These are phyloP conservation scores for Pyrenophora graminea DNA, from an alignment of 2,329 filamentous ascomycete species.

Conservation along the genomic window DNA sequence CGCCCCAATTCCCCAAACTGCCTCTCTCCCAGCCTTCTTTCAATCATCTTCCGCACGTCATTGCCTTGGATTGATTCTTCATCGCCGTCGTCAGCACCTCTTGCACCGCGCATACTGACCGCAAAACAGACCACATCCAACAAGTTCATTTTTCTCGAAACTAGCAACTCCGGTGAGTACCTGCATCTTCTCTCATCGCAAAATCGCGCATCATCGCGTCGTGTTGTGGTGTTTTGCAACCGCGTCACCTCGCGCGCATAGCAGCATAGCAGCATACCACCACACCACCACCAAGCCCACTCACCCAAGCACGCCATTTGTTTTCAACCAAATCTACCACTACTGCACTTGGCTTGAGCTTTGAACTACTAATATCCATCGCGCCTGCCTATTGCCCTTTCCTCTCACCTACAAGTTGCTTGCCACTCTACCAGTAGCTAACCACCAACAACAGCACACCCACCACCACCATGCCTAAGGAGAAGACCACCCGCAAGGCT, in stretches of 20 bases:
- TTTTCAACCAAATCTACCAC: slow-evolving; percentile 10
- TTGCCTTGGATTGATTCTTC: slow-evolving; percentile 40
- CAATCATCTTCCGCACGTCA: slow-evolving; percentile 31
- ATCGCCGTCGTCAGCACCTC: slow-evolving; percentile 31
- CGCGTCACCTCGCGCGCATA: slow-evolving; percentile 31
- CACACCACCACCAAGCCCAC: slow-evolving; percentile 22
- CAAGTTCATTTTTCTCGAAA: slow-evolving; percentile 22
- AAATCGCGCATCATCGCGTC: slow-evolving; percentile 36
- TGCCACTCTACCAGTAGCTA: slow-evolving; percentile 12
- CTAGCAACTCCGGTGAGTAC: slow-evolving; percentile 35
- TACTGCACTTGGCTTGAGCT: slow-evolving; percentile 5
- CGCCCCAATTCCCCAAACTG: slow-evolving; percentile 33
- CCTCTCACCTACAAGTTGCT: slow-evolving; percentile 1
- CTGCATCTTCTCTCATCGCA: slow-evolving; percentile 24
- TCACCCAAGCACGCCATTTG: slow-evolving; percentile 17
- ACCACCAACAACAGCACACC: slow-evolving; percentile 16
- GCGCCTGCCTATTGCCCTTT: slow-evolving; percentile 3
- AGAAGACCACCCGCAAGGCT: slow-evolving; percentile 64
- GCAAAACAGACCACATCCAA: slow-evolving; percentile 35
- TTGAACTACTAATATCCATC: neutral
- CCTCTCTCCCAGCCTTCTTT: slow-evolving; percentile 32
- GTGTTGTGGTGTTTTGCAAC: slow-evolving; percentile 40
- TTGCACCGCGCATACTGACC: slow-evolving; percentile 36
- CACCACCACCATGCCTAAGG: slow-evolving; percentile 68
- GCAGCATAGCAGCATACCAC: slow-evolving; percentile 24